phyloP scores from a whole-genome alignment of 768 basidiomycete genomes.

The Neoboletus subvelutipes region DNA sequence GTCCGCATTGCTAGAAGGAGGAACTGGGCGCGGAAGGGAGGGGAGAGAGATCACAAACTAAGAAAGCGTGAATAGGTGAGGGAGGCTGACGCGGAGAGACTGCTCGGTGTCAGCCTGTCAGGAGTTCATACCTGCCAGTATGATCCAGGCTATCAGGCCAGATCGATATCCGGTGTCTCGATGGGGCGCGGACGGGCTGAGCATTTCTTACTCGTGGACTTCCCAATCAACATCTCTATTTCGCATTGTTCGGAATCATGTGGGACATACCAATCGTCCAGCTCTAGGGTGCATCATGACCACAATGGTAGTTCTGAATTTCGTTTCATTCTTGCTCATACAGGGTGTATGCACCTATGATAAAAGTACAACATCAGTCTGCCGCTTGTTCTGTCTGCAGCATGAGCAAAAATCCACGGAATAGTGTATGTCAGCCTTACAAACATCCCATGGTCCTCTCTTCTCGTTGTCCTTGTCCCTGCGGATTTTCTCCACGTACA shows the following conservation, averaged over 20 bases:
- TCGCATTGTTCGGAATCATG: too few relatives aligned
- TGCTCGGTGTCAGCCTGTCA: slow-evolving; percentile 16
- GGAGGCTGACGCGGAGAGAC: slow-evolving; percentile 24
- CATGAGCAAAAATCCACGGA: too few relatives aligned
- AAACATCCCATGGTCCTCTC: background rate
- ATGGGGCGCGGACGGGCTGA: background rate
- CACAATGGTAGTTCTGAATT: too few relatives aligned
- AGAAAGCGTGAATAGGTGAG: background rate
- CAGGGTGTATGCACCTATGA: too few relatives aligned
- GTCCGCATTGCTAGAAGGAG: slow-evolving; percentile 16
- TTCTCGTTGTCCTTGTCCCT: slow-evolving; percentile 22
- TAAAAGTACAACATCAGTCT: too few relatives aligned
- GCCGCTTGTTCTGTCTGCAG: too few relatives aligned
- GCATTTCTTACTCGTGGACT: background rate
- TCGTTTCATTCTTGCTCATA: too few relatives aligned
- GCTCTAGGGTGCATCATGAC: too few relatives aligned
- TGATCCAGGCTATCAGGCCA: slow-evolving; percentile 12
- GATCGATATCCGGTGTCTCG: slow-evolving; percentile 7
- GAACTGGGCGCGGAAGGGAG: background rate
- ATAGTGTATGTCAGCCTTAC: too few relatives aligned
- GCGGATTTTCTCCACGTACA: slow-evolving; percentile 34
- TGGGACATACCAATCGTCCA: too few relatives aligned
- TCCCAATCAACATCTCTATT: too few relatives aligned
- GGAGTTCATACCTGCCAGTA: background rate
- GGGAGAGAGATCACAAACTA: background rate